Base-by-base conservation (phyloP, 805 yeast species). In the Scheffersomyces ergatensis region DNA sequence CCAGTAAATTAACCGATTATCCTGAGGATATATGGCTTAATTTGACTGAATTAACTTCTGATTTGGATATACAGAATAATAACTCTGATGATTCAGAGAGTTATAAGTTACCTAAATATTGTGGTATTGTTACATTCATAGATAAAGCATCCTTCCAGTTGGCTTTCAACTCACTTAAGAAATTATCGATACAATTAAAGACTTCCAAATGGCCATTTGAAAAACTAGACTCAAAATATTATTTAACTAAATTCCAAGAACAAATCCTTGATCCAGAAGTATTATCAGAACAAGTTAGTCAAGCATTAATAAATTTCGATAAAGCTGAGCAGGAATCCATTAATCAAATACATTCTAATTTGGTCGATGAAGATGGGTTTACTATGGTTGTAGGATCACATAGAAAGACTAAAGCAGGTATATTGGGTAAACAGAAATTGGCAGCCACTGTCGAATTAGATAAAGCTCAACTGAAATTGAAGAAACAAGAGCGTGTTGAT, bases 361-460 rank as follows among this genome's bases (percentile, higher is more conserved):
- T 78, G 24, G 93, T 89, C 3, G 98, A 90, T 60, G 97, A 85
- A 48, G 97, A 90, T 60, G 98, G 97, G 2, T 90, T 90, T 65
- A 89, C 96, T 0, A 67, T 86, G 55, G 98, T 90, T 33, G 95
- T 89, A 16, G 89, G 93, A 9, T 75, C 87, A 37, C 90, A 87
- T 57, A 78, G 96, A 47, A 89, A 87, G 71, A 82, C 93, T 2
- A 78, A 83, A 60, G 79, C 81, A 47, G 86, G 86, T 46, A 72
- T 89, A 30, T 49, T 81, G 60, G 86, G 86, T 33, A 73, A 77
- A 54, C 76, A 67, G 43, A 63, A 67, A 47, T 50, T 57, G 23
- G 67, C 74, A 3, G 61, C 65, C 19, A 64, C 67, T 25, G 63
- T 59, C 13, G 67, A 56, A 47, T 54, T 52, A 41, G 68, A 59